phyloP scores from a whole-genome alignment of 257 asterid genomes.

The Scutellaria galericulata region DNA sequence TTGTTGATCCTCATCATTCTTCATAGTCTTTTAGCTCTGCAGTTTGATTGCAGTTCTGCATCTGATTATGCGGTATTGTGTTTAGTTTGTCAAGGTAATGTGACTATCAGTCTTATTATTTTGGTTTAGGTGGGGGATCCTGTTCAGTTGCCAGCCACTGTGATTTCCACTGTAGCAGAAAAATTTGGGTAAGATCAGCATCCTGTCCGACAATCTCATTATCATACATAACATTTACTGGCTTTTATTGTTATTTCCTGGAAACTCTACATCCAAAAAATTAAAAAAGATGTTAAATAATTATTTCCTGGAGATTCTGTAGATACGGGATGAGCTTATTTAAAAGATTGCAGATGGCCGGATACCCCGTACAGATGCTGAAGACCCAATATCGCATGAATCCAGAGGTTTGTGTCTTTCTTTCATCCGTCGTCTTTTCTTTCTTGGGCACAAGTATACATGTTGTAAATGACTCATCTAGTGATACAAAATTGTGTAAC shows the following conservation, averaged over 20 bases:
- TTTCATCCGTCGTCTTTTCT: background rate
- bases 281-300: background rate
- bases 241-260: slow-evolving; percentile 1
- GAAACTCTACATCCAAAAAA: background rate
- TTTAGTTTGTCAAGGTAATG: slow-evolving; percentile 17
- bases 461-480: background rate
- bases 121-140: slow-evolving; percentile 92
- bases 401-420: slow-evolving; percentile 69
- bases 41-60: slow-evolving; percentile 1
- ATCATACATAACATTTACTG: background rate
- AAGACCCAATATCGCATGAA: slow-evolving; percentile 99
- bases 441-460: background rate
- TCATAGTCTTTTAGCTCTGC: slow-evolving; percentile 3
- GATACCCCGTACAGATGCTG: slow-evolving; percentile 97
- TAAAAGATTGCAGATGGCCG: slow-evolving; percentile 88
- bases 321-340: slow-evolving; percentile 92
- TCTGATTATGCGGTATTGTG: slow-evolving; percentile 10
- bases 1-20: slow-evolving; percentile 4
- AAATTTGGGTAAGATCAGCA: slow-evolving; percentile 66
- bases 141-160: slow-evolving; percentile 97
- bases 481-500: slow-evolving; percentile 15
- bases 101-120: slow-evolving; percentile 18
- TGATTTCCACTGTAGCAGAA: slow-evolving; percentile 76
- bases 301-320: slow-evolving; percentile 28
- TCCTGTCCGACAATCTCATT: slow-evolving; percentile 3